Evolutionary conservation across 139 green algal genomes (phyloP), one percentile per base, ranked within the genome.

Genomic region (Pleodorina starrii): DNA sequence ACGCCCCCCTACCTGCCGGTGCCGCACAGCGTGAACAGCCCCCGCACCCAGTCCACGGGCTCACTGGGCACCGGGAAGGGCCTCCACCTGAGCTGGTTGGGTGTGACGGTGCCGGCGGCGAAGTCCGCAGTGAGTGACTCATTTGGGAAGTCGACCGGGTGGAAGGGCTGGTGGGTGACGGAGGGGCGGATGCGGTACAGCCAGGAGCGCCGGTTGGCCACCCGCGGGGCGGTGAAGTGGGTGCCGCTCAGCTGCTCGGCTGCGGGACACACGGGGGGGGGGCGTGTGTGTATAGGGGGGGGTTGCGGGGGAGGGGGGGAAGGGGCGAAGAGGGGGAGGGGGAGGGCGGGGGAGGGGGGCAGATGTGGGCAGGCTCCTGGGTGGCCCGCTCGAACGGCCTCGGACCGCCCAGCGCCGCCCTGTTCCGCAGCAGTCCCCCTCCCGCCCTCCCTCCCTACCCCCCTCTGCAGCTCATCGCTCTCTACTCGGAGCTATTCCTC

Each of bases 181-280:
- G 95, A 98, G 10, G 97, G 97, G 2, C 93, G 93, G 66, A 98
- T 97, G 87, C 97, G 94, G 91, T 99, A 99, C 29, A 99, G 89
- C 97, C 97, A 99, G n/a, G 89, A 94, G 40, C 96, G 94, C 38
- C 90, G 81, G 60, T 87, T 87, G 43, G 63, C 27, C 1, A 88
- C 94, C 0, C 97, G 91, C 0, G 97, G 96, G 1, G 93, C 97
- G 29, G 97, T 99, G 93, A 99, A 99, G 48, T 97, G 95, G 0
- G 96, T 98, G 50, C 97, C 97, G 6, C 92, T 96, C 0, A 99
- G 75, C 92, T 99, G 97, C 94, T 99, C 97, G 1, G 96, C 95
- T 78, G 81, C n/a, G 57, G 50, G 77, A 32, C n/a, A n/a, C n/a
- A n/a, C n/a, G n/a, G n/a, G n/a, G n/a, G n/a, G n/a, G n/a, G n/a